Evolutionary conservation across 768 basidiomycete species (phyloP), one percentile per base, ranked within the genome.

Genomic region (Mycena pura): DNA sequence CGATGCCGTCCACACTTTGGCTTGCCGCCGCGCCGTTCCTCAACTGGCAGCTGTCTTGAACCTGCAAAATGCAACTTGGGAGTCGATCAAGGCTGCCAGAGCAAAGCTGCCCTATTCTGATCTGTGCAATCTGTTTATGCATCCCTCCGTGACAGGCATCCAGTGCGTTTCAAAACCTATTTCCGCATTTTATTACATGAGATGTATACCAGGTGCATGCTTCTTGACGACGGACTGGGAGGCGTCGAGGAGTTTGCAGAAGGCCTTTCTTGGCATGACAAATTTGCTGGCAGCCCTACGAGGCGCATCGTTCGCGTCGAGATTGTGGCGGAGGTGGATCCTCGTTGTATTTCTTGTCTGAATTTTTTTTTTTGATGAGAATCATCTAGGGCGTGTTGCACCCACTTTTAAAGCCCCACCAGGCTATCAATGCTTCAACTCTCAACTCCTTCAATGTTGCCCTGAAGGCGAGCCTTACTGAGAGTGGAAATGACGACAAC

Each of bases 141-240:
- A 75, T 44, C 77, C 77, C 6, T 40, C 21, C 5, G 58, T 52
- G n/a, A 80, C 86, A 1, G 77, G 78, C n/a, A 90, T 91, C 41
- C 84, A 89, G 62, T 62, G 32, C 38, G 64, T 56, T n/a, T n/a
- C n/a, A n/a, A n/a, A n/a, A n/a, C n/a, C n/a, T n/a, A n/a, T n/a
- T n/a, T n/a, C n/a, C n/a, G n/a, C n/a, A n/a, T n/a, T n/a, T n/a
- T n/a, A n/a, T n/a, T n/a, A n/a, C n/a, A n/a, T n/a, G n/a, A n/a
- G n/a, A n/a, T n/a, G n/a, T n/a, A n/a, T n/a, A 7, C 15, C 32
- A 65, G 64, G 40, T 84, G 84, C 58, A 78, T 93, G 54, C 75
- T 93, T 27, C 77, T 93, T 45, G 92, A 92, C 69, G 91, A 93
- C 66, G 91, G 90, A 2, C 73, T 93, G 6, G 82, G 82, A 21